Base-by-base conservation (phyloP, 495 filamentous ascomycete genomes). In the Aspergillus conjunctus region DNA sequence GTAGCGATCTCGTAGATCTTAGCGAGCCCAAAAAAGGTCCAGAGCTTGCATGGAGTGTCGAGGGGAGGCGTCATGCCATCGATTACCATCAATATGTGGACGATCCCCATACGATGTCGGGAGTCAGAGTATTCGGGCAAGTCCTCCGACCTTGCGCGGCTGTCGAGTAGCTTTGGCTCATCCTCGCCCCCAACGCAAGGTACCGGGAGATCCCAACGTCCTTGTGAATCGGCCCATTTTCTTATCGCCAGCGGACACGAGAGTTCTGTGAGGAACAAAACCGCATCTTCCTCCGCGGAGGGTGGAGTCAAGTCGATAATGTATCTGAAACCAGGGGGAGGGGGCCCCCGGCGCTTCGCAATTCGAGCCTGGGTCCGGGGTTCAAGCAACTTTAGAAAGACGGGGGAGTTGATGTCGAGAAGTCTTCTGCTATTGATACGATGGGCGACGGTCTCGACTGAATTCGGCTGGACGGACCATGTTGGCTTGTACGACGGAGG, bases 11-110 rank as follows among this genome's bases (percentile, higher is more conserved):
- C 79, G 20, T 86, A 78, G 51, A 83, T 69, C 20, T 83, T 84
- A 20, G 85, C 85, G 3, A 89, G 68, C 9, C 78, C 81, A 15
- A 83, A 83, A 15, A 86, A 80, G 1, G 85, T 87, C 80, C 83
- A 88, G 50, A 87, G 66, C 26, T 87, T 85, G 39, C 81, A 74
- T n/a, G 87, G 85, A 0, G 86, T 88, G 63, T 89, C 81, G n/a
- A 90, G 68, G 3, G 75, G 68, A 1, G 84, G 73, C 44, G 75
- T 71, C 0, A 77, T 52, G 14, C 79, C 81, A 51, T 83, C 73
- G 32, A 88, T 73, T 30, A 74, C 78, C 58, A 77, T 71, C 12
- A 90, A 71, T 5, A 89, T 70, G 10, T 85, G 77, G 39, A 87
- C 77, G 15, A 89, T 85, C 30, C 80, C 80, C n/a, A 75, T 80